Evolutionary conservation across 441 rosid genomes (phyloP).

Genomic region (Arabidopsis lyrata): DNA sequence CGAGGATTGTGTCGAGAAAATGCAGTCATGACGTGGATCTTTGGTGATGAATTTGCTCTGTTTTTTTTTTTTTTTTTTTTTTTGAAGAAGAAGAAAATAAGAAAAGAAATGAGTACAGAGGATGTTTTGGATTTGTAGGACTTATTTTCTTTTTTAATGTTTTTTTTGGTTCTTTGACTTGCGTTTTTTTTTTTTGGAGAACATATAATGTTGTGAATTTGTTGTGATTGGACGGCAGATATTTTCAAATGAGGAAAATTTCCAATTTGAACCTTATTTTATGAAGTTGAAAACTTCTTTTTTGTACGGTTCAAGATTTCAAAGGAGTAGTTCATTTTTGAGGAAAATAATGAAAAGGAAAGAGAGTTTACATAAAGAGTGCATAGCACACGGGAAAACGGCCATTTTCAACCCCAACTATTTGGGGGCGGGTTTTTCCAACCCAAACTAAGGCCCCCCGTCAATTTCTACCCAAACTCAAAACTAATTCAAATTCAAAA

Average conservation of each 20-base stretch:
- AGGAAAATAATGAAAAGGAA: too few relatives aligned
- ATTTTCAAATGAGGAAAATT: not conserved
- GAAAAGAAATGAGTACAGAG: conserved; percentile 8
- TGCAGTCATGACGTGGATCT: conserved; percentile 67
- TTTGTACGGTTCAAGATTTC: too few relatives aligned
- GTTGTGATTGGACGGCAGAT: conserved; percentile 29
- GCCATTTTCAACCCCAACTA: too few relatives aligned
- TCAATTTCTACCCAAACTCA: too few relatives aligned
- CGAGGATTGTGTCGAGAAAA: conserved; percentile 55
- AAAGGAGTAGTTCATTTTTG: too few relatives aligned
- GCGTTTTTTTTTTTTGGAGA: conserved; percentile 4
- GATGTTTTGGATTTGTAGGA: conserved; percentile 37
- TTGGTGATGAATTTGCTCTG: conserved; percentile 47
- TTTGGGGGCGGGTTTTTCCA: too few relatives aligned
- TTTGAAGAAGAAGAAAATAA: too few relatives aligned
- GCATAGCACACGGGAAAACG: too few relatives aligned
- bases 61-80: too few relatives aligned
- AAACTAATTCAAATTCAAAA: too few relatives aligned
- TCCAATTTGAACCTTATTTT: conserved; percentile 14
- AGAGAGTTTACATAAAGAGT: too few relatives aligned
- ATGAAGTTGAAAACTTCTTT: conserved; percentile 14
- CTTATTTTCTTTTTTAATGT: not conserved
- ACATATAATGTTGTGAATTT: conserved; percentile 35
- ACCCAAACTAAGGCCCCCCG: too few relatives aligned
- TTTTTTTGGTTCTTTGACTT: conserved; percentile 28